phyloP scores from a whole-genome alignment of 2,329 filamentous ascomycete genomes.

The Calycina herbarum region DNA sequence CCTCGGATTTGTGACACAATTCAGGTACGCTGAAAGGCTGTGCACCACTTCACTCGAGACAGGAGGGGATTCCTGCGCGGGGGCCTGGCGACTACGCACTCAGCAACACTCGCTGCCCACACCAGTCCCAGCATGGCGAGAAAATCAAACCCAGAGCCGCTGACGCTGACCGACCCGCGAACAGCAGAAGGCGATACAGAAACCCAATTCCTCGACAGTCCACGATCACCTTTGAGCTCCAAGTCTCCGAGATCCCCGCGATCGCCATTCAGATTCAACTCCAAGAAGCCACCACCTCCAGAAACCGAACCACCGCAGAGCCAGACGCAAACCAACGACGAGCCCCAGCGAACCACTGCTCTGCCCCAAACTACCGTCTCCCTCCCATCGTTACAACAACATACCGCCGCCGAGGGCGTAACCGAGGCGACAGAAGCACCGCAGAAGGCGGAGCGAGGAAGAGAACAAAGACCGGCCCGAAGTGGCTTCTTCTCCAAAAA shows the following conservation, averaged over 20 bases:
- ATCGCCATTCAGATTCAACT: slow-evolving; percentile 34
- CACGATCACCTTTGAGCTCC: slow-evolving; percentile 27
- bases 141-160: slow-evolving; percentile 35
- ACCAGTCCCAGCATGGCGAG: slow-evolving; percentile 29
- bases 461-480: slow-evolving; percentile 30
- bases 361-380: slow-evolving; percentile 29
- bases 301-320: not conserved
- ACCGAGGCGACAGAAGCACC: slow-evolving; percentile 13
- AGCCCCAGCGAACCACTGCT: slow-evolving; percentile 22
- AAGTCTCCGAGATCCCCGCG: slow-evolving; percentile 34
- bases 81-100: not conserved
- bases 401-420: slow-evolving; percentile 3
- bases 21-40: slow-evolving; percentile 21
- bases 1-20: slow-evolving; percentile 18
- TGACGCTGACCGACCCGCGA: slow-evolving; percentile 31
- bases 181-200: slow-evolving; percentile 18
- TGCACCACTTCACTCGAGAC: slow-evolving; percentile 18
- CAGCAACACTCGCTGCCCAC: slow-evolving; percentile 25
- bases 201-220: slow-evolving; percentile 23
- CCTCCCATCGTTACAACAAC: slow-evolving; percentile 23
- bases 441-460: slow-evolving; percentile 23
- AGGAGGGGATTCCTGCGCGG: slow-evolving; percentile 17
- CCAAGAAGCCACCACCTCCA: slow-evolving; percentile 9
- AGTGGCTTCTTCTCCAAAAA: slow-evolving; percentile 49
- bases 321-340: slow-evolving; percentile 24